Conservation (phyloP, 352 stramenopile species). For the Pythium scleroteichum region DNA sequence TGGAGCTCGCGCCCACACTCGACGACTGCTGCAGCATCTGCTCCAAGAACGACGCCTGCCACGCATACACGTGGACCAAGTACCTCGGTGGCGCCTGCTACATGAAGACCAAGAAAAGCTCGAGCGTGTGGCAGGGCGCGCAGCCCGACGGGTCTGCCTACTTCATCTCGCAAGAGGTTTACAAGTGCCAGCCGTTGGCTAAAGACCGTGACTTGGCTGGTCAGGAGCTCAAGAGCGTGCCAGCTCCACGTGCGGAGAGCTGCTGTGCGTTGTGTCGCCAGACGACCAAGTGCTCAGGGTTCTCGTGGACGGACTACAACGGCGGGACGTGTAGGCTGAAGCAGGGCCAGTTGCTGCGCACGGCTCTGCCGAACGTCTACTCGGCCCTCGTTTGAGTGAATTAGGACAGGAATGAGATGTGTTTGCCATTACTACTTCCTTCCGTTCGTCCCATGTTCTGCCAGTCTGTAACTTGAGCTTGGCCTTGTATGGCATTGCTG, state of each 20-base stretch:
- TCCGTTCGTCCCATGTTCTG: no score
- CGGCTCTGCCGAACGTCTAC: background rate
- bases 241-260: background rate
- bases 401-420: background rate
- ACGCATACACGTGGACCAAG: conserved; percentile 24
- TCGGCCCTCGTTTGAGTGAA: background rate
- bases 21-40: conserved; percentile 12
- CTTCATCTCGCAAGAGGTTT: conserved; percentile 3
- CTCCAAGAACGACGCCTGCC: conserved; percentile 1
- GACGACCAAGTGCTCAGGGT: background rate
- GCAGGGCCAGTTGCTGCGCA: background rate
- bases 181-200: background rate
- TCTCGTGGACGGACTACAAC: conserved; percentile 47
- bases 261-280: conserved; percentile 5
- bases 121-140: conserved; percentile 1
- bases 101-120: conserved; percentile 12
- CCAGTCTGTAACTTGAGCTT: no score
- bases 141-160: background rate
- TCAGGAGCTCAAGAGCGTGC: no score
- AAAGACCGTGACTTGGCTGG: conserved; percentile 4
- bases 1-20: background rate
- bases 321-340: conserved; percentile 59
- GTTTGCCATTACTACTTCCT: no score
- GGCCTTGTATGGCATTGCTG: no score
- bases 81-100: conserved; percentile 28